Base-by-base conservation (phyloP, 805 yeast species). In the Candida ponderosae region DNA sequence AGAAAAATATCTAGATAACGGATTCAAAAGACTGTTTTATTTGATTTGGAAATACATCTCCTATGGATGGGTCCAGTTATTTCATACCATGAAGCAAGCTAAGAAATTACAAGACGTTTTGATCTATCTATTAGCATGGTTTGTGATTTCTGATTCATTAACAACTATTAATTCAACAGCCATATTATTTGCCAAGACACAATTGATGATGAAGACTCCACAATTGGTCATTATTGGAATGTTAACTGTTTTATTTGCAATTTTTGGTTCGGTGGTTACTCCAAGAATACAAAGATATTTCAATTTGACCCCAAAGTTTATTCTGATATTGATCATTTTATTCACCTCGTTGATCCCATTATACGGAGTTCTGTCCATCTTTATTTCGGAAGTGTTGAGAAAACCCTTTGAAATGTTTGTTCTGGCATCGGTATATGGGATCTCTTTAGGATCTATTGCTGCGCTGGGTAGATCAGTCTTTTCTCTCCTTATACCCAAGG, bases 141-240 rank as follows among this genome's bases (percentile, higher is more conserved):
- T 83, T 46, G 68, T 84, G 32, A 64, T 83, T 3, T 75, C 85
- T 17, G 94, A 84, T 51, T 78, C 87, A 1, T 61, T 81, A 10
- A 81, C 89, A 1, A 84, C 93, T 0, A 82, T 83, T 39, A 83
- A 82, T 53, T 78, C 88, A 1, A 79, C 93, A 0, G 90, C 93
- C 0, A 76, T 84, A 23, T 53, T 83, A 29, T 83, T 83, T 60
- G 85, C 93, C 3, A 76, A 78, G 36, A 73, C 84, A 0, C 81
- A 82, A 42, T 58, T 83, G 19, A 64, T 68, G 30, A 84, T 83
- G 93, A 60, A 73, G 4, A 78, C 89, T 2, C 66, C 83, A 21
- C 71, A 74, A 29, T 60, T 84, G 29, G 83, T 84, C 1, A 51
- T 71, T 10, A 70, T 83, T 20, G 85, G 90, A 10, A 69, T 81